Evolutionary conservation across 495 filamentous ascomycete genomes (phyloP).

Genomic region (Penicillium atrosanguineum): DNA sequence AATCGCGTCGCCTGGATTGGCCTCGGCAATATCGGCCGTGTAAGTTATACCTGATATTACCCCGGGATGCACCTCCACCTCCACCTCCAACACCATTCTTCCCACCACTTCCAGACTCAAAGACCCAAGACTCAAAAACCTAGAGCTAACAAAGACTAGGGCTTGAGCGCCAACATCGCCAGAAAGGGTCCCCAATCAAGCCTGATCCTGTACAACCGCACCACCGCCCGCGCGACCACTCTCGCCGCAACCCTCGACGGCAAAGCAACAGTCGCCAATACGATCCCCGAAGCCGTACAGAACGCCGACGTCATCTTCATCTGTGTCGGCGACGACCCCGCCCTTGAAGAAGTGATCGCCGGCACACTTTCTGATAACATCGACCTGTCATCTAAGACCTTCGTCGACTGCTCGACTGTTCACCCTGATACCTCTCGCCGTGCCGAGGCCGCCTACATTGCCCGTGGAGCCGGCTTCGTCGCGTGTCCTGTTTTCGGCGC

Average conservation of each 20-base stretch:
- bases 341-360: constrained; percentile 56
- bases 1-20: constrained; percentile 68
- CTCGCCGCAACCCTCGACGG: constrained; percentile 52
- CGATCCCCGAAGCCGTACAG: constrained; percentile 62
- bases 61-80: not conserved
- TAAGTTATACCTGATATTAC: constrained; percentile 39
- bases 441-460: constrained; percentile 52
- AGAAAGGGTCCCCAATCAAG: constrained; percentile 68
- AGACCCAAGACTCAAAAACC: no score
- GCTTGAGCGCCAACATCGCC: constrained; percentile 82
- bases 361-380: constrained; percentile 43
- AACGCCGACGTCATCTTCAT: constrained; percentile 78
- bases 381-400: constrained; percentile 39
- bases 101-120: not conserved
- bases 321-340: constrained; percentile 77
- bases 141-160: constrained; percentile 44
- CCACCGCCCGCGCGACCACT: constrained; percentile 53
- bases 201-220: constrained; percentile 79
- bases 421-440: constrained; percentile 76
- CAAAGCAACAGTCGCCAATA: constrained; percentile 59
- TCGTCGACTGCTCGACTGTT: constrained; percentile 86
- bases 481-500: constrained; percentile 82
- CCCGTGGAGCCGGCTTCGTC: constrained; percentile 67
- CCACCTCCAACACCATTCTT: not conserved
- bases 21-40: constrained; percentile 87